Conservation (phyloP, 768 basidiomycete genomes). For the Termitomyces sp. region DNA sequence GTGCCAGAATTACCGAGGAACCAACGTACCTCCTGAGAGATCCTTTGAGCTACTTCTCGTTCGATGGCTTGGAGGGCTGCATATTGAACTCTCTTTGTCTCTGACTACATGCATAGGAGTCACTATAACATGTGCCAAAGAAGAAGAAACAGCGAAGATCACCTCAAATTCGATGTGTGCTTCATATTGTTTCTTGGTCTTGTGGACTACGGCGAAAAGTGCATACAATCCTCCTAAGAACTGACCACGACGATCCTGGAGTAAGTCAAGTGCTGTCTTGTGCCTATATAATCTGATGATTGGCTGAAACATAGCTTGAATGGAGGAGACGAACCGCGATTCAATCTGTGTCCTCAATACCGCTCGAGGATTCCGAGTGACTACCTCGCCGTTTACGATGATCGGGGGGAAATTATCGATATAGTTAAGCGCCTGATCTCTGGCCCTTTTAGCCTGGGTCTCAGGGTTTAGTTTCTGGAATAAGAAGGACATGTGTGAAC, state of each 20-base stretch:
- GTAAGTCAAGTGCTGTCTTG: not conserved
- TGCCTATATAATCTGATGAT: not conserved
- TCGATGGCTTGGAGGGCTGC: not conserved
- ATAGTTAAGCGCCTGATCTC: not conserved
- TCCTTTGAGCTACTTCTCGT: not conserved
- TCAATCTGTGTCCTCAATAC: not conserved
- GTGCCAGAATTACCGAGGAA: not conserved
- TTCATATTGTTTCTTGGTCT: not conserved
- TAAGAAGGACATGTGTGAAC: not conserved
- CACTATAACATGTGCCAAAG: too few species aligned
- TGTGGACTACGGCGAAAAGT: not conserved
- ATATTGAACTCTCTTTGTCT: not conserved
- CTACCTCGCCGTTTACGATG: not conserved
- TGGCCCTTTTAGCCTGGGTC: not conserved
- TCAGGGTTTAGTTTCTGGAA: not conserved
- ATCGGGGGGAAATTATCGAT: not conserved
- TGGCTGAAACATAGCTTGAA: not conserved
- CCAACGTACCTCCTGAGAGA: not conserved
- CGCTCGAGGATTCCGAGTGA: not conserved
- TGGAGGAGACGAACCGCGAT: not conserved
- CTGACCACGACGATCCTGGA: not conserved
- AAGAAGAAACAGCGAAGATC: not conserved
- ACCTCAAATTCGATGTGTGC: not conserved
- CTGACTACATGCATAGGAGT: not conserved
- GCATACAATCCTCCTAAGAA: not conserved